Evolutionary conservation across 768 basidiomycete species (phyloP).

Genomic region (Suillus luteus): DNA sequence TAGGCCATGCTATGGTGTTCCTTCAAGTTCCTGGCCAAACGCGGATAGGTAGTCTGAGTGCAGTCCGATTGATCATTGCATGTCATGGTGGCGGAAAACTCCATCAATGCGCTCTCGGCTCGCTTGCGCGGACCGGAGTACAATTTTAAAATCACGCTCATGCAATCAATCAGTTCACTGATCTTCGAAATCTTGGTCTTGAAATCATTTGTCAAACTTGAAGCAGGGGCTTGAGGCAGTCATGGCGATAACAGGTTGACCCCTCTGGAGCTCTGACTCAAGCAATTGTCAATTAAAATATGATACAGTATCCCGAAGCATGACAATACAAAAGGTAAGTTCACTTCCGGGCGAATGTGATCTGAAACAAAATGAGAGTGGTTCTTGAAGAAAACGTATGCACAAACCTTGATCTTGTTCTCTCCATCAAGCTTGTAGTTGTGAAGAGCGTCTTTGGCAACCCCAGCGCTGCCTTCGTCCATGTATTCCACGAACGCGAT

Average conservation of each 20-base stretch:
- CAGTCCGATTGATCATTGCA: neutral
- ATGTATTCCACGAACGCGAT: constrained; percentile 98
- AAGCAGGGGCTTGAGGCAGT: constrained; percentile 15
- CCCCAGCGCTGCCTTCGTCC: constrained; percentile 89
- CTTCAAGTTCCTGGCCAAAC: neutral
- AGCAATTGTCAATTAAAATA: constrained; percentile 18
- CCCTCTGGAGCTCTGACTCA: constrained; percentile 10
- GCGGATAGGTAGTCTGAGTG: constrained; percentile 1
- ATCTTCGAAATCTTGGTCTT: constrained; percentile 1
- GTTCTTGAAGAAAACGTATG: neutral
- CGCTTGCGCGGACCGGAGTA: constrained; percentile 5
- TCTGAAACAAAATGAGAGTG: constrained; percentile 40
- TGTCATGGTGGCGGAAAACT: neutral
- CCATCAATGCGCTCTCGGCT: neutral
- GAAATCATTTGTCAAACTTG: neutral
- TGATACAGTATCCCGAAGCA: constrained; percentile 32
- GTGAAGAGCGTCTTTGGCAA: constrained; percentile 95
- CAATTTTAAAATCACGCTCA: constrained; percentile 4
- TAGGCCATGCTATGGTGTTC: neutral
- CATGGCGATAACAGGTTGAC: constrained; percentile 18
- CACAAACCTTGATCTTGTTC: constrained; percentile 92
- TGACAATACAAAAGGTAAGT: constrained; percentile 28
- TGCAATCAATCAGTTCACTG: neutral
- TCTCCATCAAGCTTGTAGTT: constrained; percentile 97
- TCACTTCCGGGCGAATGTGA: constrained; percentile 77